Percentiles rank a stretch among this genome's conserved stretches.
phyloP scores from a whole-genome alignment of 805 yeast genomes.

The Isabelozyma pseudorhagii region DNA sequence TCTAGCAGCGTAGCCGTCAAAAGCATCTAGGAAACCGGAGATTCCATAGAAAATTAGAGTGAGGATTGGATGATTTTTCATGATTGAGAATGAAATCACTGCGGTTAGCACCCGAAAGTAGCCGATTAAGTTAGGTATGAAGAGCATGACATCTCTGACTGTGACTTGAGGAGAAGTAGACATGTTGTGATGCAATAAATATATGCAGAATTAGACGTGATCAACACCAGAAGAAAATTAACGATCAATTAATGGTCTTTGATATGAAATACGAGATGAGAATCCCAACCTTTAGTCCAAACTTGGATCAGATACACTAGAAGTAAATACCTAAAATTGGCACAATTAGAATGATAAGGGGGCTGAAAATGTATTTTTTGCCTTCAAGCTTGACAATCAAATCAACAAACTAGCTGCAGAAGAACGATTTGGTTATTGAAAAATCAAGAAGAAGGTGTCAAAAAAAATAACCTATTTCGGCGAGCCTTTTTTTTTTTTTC shows the following conservation, averaged over 20 bases:
- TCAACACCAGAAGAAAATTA: neutral
- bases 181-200: neutral
- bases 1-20: conserved; percentile 95
- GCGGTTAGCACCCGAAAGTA: conserved; percentile 82
- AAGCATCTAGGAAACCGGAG: conserved; percentile 91
- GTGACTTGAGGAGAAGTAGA: conserved; percentile 18
- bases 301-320: neutral
- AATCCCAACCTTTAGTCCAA: neutral
- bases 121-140: conserved; percentile 91
- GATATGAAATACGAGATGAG: too few species aligned
- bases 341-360: neutral
- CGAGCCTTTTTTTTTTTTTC: neutral
- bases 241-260: neutral
- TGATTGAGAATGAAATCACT: conserved; percentile 70
- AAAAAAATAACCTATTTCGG: neutral
- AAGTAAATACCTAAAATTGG: neutral
- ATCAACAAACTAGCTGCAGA: neutral
- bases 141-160: conserved; percentile 60
- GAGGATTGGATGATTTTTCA: conserved; percentile 79
- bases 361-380: too few species aligned
- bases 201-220: neutral
- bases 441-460: too few species aligned
- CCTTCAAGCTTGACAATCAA: neutral
- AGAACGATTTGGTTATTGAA: neutral
- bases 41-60: conserved; percentile 78